Percentiles rank a stretch among this genome's conserved stretches.
phyloP scores from a whole-genome alignment of 768 basidiomycete genomes.

The Amanita pallidorosea region DNA sequence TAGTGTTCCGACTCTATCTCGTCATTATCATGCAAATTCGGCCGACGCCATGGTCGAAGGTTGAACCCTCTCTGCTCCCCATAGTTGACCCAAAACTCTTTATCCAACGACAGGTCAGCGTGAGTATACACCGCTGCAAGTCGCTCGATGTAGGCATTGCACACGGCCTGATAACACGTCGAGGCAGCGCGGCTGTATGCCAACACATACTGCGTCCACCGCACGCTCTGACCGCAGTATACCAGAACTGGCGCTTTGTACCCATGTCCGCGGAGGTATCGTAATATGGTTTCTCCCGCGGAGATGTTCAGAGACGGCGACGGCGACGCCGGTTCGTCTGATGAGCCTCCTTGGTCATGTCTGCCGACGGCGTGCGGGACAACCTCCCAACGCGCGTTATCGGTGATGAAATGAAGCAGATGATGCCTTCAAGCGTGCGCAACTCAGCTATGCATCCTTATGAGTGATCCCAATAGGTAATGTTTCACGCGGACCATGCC shows the following conservation, averaged over 20 bases:
- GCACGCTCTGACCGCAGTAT: slow-evolving; percentile 11
- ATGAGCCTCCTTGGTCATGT: too few relatives aligned
- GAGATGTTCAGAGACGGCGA: slow-evolving; percentile 10
- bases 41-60: not conserved
- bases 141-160: not conserved
- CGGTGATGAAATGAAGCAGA: slow-evolving; percentile 19
- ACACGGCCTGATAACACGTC: slow-evolving; percentile 4
- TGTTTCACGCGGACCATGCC: not conserved
- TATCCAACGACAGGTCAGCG: not conserved
- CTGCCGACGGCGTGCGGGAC: not conserved
- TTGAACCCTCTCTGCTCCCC: not conserved
- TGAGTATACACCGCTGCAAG: not conserved
- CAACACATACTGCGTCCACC: slow-evolving; percentile 12
- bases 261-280: slow-evolving; percentile 14
- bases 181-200: slow-evolving; percentile 13
- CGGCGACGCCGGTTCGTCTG: not conserved
- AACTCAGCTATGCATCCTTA: slow-evolving; percentile 12
- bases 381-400: slow-evolving; percentile 17
- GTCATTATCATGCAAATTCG: too few relatives aligned
- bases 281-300: slow-evolving; percentile 16
- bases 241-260: slow-evolving; percentile 15
- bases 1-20: too few relatives aligned
- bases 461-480: not conserved
- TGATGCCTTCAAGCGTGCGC: slow-evolving; percentile 11
- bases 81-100: not conserved